These are phyloP conservation scores for Ophiostoma perfectum DNA, from an alignment of 2,329 filamentous ascomycete species.

Conservation along the genomic window DNA sequence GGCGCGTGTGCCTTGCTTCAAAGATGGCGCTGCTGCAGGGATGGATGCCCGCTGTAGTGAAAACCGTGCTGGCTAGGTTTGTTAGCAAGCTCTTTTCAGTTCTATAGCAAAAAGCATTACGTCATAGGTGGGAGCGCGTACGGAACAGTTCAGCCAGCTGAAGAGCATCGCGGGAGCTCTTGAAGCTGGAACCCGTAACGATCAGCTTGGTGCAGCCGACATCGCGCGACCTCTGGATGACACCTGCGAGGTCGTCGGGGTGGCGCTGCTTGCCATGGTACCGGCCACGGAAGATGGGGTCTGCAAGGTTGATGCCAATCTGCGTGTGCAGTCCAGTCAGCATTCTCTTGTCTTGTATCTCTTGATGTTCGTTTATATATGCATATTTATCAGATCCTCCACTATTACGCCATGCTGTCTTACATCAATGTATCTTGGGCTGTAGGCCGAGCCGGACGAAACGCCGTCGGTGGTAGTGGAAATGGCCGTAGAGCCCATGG, in stretches of 20 bases:
- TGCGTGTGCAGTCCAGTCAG: slow-evolving; percentile 29
- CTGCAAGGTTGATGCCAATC: slow-evolving; percentile 94
- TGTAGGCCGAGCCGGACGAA: slow-evolving; percentile 32
- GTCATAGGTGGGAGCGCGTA: slow-evolving; percentile 38
- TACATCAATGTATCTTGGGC: slow-evolving; percentile 59
- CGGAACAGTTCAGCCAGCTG: slow-evolving; percentile 68
- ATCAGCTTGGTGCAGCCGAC: slow-evolving; percentile 86
- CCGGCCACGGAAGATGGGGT: slow-evolving; percentile 78
- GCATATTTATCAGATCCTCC: slow-evolving; percentile 1
- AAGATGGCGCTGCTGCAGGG: slow-evolving; percentile 83
- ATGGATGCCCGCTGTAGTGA: slow-evolving; percentile 87
- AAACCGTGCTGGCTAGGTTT: slow-evolving; percentile 66
- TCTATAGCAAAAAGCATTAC: not conserved
- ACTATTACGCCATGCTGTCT: not conserved
- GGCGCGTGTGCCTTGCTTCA: slow-evolving; percentile 46
- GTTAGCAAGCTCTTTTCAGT: slow-evolving; percentile 3
- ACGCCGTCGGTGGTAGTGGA: not conserved
- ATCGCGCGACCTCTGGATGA: slow-evolving; percentile 70
- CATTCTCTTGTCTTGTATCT: not conserved
- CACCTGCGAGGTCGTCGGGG: slow-evolving; percentile 65
- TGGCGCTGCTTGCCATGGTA: slow-evolving; percentile 77
- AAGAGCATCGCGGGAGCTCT: slow-evolving; percentile 69
- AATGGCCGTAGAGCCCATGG: not conserved
- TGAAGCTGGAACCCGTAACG: slow-evolving; percentile 83
- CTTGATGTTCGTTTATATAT: no score